Base-by-base conservation (phyloP, 2,329 filamentous ascomycete species). In the Aurifilum marmelostoma region DNA sequence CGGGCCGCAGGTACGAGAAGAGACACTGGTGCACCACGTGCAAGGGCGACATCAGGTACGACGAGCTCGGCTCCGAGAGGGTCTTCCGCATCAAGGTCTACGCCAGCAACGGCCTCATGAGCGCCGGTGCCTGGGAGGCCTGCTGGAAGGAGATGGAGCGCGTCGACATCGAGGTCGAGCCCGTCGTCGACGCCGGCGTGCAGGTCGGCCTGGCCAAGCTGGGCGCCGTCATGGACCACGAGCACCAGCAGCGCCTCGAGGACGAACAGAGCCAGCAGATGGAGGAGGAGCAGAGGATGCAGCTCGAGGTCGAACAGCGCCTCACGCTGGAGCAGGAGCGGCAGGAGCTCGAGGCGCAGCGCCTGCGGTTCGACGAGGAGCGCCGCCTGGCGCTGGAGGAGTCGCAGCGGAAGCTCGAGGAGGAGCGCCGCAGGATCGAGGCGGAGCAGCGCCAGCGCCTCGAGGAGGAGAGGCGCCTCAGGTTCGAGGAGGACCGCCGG, bases 131-230 rank as follows among this genome's bases (percentile, higher is more conserved):
- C 0, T 99, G 96, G 96, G 88, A 88, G 5, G 94, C 94, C 2
- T 95, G 93, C 69, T 99, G 95, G 95, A 92, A 89, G 74, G 95
- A 98, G 79, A 99, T 99, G 96, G 96, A 99, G 80, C 88, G 95
- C n/a, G 93, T 98, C 0, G 96, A 99, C 76, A 92, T 97, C 1
- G 95, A 98, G 79, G 88, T 99, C 65, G 88, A 92, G 74, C 92
- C 96, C 3, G 87, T 90, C 75, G 85, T 94, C 14, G 87, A 89
- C 24, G 78, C 86, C 0, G 79, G 83, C 1, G 76, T 91, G 16
- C 84, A 89, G 66, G 84, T 85, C 24, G 87, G 89, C 72, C 80
- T 94, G 27, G 87, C 89, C 69, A 81, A 80, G n/a, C 79, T 90
- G 11, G 82, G 82, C 50, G 79, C 80, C 6, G 47, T 54, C 1